Base-by-base conservation (phyloP, 2,329 filamentous ascomycete genomes). In the Colletotrichum sp. region DNA sequence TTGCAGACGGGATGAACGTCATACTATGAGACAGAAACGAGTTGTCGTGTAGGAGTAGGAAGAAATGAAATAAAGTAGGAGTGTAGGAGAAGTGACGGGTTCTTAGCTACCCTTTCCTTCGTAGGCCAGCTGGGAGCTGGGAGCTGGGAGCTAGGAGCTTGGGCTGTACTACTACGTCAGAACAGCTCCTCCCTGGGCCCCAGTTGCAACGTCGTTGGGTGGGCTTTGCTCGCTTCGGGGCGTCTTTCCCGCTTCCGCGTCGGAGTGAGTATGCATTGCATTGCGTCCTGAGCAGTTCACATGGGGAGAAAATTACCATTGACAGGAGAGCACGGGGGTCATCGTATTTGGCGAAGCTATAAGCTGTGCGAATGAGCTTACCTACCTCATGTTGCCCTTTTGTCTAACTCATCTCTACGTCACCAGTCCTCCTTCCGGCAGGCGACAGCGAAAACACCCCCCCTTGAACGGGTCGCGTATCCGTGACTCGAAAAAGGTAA, bases 121-220 rank as follows among this genome's bases (percentile, higher is more conserved):
- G 18, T 70, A 70, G 39, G 18, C 39, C 39, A 49, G 44, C 63
- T 30, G 21, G 39, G 36, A 52, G 62, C 21, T 18, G 21, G 49
- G 59, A 75, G 39, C 21, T 18, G 21, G 49, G 59, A 75, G 39
- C 63, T 30, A 30, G 36, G 59, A 75, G 69, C 62, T 72, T 75
- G 60, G 21, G 30, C 62, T 52, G 60, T 36, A 62, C 69, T 75
- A 72, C 69, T 75, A 75, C 72, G 72, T 72, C 72, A 75, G 72
- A 49, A 67, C 28, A 39, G 62, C 30, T 64, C 62, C 72, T 59
- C 30, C 52, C 30, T 26, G 30, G 12, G 34, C 60, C 60, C 36
- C 36, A 34, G 60, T 72, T 36, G 52, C 21, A 16, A 52, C 36
- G 4, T 28, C 16, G 30, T 13, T 21, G 44, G 12, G 18, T 60